Evolutionary conservation across 1,284 basidiomycete genomes (phyloP).

Genomic region (Leccinum fuscescens): DNA sequence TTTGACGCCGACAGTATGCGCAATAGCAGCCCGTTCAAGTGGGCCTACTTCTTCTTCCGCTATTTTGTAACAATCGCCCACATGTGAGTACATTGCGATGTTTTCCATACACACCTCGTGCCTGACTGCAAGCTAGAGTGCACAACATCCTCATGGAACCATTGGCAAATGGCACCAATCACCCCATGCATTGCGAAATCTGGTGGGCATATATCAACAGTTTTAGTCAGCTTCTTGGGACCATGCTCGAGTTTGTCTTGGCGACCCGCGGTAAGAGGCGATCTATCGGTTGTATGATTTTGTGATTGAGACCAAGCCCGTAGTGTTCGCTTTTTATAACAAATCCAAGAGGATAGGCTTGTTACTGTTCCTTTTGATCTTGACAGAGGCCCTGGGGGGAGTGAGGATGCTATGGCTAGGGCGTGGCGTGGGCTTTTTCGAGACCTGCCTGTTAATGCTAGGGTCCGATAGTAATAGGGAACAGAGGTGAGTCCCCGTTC

Average conservation of each 20-base stretch:
- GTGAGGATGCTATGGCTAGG: conserved; percentile 8
- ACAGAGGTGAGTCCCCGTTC: conserved; percentile 13
- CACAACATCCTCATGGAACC: conserved; percentile 14
- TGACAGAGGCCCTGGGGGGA: conserved; percentile 7
- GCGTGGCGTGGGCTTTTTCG: neutral
- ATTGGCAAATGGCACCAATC: conserved; percentile 17
- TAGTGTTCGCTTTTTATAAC: conserved; percentile 25
- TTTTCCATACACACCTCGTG: neutral
- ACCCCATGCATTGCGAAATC: conserved; percentile 8
- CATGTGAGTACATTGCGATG: conserved; percentile 11
- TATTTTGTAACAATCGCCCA: conserved; percentile 18
- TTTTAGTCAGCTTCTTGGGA: conserved; percentile 11
- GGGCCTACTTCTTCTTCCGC: conserved; percentile 24
- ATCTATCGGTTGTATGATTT: neutral
- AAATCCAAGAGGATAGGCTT: conserved; percentile 16
- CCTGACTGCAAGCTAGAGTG: conserved; percentile 7
- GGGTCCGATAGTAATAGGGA: neutral
- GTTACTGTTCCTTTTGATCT: conserved; percentile 14
- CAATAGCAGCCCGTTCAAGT: conserved; percentile 19
- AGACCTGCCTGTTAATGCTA: conserved; percentile 16
- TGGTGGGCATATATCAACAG: conserved; percentile 16
- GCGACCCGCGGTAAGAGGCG: conserved; percentile 18
- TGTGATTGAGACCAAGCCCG: neutral
- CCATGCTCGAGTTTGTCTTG: conserved; percentile 18
- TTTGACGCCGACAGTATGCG: conserved; percentile 15